phyloP scores from a whole-genome alignment of 345 rosid species.

The Anastatica hierochuntica region DNA sequence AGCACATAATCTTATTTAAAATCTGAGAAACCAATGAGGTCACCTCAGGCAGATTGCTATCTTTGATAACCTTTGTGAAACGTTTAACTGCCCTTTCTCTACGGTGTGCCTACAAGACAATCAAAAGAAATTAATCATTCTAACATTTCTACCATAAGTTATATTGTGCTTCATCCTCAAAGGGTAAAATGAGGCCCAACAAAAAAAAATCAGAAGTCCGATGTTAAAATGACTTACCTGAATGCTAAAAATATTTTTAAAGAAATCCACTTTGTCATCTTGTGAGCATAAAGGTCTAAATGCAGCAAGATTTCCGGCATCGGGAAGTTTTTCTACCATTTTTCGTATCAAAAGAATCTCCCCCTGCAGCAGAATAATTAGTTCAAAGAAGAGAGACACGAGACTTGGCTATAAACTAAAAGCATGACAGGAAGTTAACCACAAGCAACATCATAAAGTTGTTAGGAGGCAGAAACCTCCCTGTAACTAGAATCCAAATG shows the following conservation, averaged over 20 bases:
- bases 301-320: constrained; percentile 42
- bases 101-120: constrained; percentile 58
- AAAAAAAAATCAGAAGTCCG: neutral
- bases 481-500: too few species aligned
- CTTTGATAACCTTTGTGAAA: constrained; percentile 43
- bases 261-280: constrained; percentile 82
- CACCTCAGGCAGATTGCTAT: constrained; percentile 48
- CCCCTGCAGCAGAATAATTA: constrained; percentile 41
- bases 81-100: constrained; percentile 63
- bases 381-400: neutral
- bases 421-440: neutral
- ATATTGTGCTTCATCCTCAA: neutral
- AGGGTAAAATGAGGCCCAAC: neutral
- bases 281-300: constrained; percentile 63
- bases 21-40: constrained; percentile 1
- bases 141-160: too few species aligned
- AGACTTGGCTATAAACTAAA: neutral
- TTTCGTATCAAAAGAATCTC: constrained; percentile 76
- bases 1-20: constrained; percentile 1
- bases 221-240: constrained; percentile 43
- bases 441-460: neutral
- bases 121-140: constrained; percentile 10
- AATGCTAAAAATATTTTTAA: constrained; percentile 58
- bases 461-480: neutral
- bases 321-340: constrained; percentile 75